Percentiles rank a stretch among this genome's conserved stretches.
These are phyloP conservation scores for Scedosporium aurantiacum DNA, from an alignment of 2,329 filamentous ascomycete genomes.

Conservation along the genomic window DNA sequence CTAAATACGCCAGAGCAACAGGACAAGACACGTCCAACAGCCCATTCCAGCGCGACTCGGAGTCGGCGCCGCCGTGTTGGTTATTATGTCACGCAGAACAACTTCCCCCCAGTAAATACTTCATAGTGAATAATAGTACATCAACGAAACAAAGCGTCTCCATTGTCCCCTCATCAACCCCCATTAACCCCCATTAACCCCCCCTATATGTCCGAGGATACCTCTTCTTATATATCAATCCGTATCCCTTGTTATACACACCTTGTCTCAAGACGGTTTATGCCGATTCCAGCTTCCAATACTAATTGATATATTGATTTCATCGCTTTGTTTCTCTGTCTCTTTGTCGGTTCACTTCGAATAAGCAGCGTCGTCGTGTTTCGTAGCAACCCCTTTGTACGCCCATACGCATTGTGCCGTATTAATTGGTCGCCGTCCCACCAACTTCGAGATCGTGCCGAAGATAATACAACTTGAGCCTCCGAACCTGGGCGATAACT, in stretches of 20 bases:
- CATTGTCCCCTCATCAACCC: not conserved
- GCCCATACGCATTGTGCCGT: not conserved
- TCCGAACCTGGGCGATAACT: no score
- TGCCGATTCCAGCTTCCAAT: conserved; percentile 1
- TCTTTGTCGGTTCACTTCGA: not conserved
- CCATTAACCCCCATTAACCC: not conserved
- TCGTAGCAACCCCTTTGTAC: not conserved
- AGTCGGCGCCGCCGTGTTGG: not conserved
- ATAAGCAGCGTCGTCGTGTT: not conserved
- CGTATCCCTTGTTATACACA: not conserved
- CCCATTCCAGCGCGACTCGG: not conserved
- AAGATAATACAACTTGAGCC: not conserved
- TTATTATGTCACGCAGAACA: no score
- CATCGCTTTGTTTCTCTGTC: not conserved
- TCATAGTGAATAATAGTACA: no score
- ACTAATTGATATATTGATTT: not conserved
- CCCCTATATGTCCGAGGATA: not conserved
- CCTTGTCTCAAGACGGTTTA: conserved; percentile 6
- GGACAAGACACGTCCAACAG: not conserved
- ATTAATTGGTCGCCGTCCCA: not conserved
- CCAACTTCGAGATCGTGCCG: not conserved
- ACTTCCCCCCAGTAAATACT: not conserved
- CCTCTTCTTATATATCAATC: not conserved
- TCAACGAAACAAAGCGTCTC: not conserved
- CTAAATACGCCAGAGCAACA: not conserved